Percentiles rank a stretch among this genome's conserved stretches.
Conservation (phyloP, 352 stramenopile genomes). For the Pythium grandisporangium region DNA sequence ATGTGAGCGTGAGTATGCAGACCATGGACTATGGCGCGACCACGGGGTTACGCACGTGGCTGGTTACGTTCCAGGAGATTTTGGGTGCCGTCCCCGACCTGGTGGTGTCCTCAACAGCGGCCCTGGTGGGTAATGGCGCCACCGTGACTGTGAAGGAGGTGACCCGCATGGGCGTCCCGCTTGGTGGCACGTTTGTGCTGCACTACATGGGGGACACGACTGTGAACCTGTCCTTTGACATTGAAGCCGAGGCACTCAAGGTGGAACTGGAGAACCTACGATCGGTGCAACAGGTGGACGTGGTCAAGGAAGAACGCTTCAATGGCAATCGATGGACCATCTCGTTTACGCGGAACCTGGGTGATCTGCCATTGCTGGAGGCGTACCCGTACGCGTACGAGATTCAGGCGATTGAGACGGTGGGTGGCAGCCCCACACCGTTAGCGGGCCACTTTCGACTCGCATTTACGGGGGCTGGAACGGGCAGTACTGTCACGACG, state of each 20-base stretch:
- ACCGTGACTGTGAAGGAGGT: constrained; percentile 62
- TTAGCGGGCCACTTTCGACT: constrained; percentile 88
- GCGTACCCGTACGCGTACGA: constrained; percentile 88
- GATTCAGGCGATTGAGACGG: constrained; percentile 88
- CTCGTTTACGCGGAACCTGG: constrained; percentile 93
- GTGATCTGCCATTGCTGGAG: constrained; percentile 89
- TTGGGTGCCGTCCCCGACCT: constrained; percentile 86
- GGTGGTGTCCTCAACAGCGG: constrained; percentile 34
- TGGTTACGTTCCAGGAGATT: constrained; percentile 91
- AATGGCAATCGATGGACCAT: constrained; percentile 91
- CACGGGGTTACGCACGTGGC: constrained; percentile 50
- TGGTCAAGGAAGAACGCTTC: constrained; percentile 52
- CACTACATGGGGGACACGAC: constrained; percentile 90
- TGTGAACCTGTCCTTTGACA: constrained; percentile 87
- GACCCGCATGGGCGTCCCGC: constrained; percentile 58
- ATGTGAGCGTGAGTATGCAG: constrained; percentile 51
- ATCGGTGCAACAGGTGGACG: constrained; percentile 54
- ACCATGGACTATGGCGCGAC: constrained; percentile 36
- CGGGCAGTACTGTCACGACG: no score
- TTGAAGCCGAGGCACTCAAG: constrained; percentile 82
- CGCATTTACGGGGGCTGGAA: constrained; percentile 56
- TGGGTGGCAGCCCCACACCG: constrained; percentile 89
- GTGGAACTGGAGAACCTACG: constrained; percentile 64
- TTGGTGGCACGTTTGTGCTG: constrained; percentile 91
- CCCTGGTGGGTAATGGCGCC: constrained; percentile 48